Evolutionary conservation across 306 rosid genomes (phyloP), one percentile per base, ranked within the genome.

Genomic region (Glycine latifolia): DNA sequence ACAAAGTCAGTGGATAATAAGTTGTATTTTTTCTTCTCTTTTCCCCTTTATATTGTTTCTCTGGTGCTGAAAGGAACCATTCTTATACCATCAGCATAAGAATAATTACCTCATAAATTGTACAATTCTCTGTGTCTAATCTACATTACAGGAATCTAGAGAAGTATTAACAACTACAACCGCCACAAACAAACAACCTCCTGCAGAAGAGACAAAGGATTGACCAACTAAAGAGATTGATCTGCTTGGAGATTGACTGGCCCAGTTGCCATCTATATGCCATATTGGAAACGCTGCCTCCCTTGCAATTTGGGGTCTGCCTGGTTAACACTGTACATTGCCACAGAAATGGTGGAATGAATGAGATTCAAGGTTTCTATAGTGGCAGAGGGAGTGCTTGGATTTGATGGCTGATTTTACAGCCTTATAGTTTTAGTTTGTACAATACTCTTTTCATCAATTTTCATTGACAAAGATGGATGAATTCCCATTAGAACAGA

Each of bases 121-220:
- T 78, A 48, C 69, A 63, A 44, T 76, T 67, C n/a, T 79, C 9
- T 65, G 5, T 79, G 79, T 73, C 53, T 67, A 63, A 20, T 77
- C 50, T 67, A 53, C 59, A 17, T 87, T 85, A 53, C 97, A 95
- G 97, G 97, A 85, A 72, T 76, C 89, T 17, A 85, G 78, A 66
- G 92, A 92, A 63, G 82, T 80, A 81, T 78, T 83, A 63, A 75
- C 87, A 76, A 71, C 86, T 71, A 41, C 82, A 2, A 81, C 85
- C 35, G 44, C 88, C 46, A 52, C 82, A 54, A 91, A 88, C 61
- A 87, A 61, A 59, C 85, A 82, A 49, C 50, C 55, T 78, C 83
- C 91, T 6, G 90, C 55, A 62, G 97, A 95, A 85, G 89, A 16
- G 66, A 79, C 85, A 66, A 80, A 79, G 89, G 86, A 87, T 77